Evolutionary conservation across 1,284 basidiomycete species (phyloP).

Genomic region (Cryptococcus maquisensis): DNA sequence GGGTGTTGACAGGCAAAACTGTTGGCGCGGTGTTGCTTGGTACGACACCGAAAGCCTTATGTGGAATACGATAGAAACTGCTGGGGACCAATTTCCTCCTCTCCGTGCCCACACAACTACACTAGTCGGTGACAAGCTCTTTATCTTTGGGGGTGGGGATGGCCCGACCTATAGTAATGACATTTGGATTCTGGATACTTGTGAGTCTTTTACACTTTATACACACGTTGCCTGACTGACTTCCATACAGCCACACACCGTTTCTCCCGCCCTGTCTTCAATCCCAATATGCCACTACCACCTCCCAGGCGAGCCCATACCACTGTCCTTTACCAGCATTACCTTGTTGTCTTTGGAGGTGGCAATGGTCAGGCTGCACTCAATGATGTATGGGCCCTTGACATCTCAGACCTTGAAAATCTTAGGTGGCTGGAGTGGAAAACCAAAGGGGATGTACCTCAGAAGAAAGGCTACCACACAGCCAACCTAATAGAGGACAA

Average conservation of each 20-base stretch:
- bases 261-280: slow-evolving; percentile 55
- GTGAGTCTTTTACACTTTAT: slow-evolving; percentile 22
- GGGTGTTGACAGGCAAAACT: slow-evolving; percentile 71
- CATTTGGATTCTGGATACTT: slow-evolving; percentile 77
- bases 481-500: slow-evolving; percentile 79
- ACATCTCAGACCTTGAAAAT: slow-evolving; percentile 50
- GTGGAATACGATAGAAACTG: slow-evolving; percentile 72
- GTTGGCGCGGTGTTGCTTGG: slow-evolving; percentile 72
- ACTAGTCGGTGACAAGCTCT: slow-evolving; percentile 68
- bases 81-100: slow-evolving; percentile 71
- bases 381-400: slow-evolving; percentile 84
- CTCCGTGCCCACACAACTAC: slow-evolving; percentile 85
- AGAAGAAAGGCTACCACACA: slow-evolving; percentile 81
- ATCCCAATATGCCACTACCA: slow-evolving; percentile 50
- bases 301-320: slow-evolving; percentile 80
- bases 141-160: slow-evolving; percentile 82
- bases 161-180: slow-evolving; percentile 59
- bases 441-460: slow-evolving; percentile 45
- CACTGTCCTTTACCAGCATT: slow-evolving; percentile 66
- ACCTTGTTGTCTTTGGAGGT: slow-evolving; percentile 83
- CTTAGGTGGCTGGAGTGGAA: slow-evolving; percentile 55
- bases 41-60: slow-evolving; percentile 89
- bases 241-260: slow-evolving; percentile 53
- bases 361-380: slow-evolving; percentile 83
- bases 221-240: not conserved